Conservation (phyloP, 2,329 filamentous ascomycete genomes). For the Apiospora hydei region DNA sequence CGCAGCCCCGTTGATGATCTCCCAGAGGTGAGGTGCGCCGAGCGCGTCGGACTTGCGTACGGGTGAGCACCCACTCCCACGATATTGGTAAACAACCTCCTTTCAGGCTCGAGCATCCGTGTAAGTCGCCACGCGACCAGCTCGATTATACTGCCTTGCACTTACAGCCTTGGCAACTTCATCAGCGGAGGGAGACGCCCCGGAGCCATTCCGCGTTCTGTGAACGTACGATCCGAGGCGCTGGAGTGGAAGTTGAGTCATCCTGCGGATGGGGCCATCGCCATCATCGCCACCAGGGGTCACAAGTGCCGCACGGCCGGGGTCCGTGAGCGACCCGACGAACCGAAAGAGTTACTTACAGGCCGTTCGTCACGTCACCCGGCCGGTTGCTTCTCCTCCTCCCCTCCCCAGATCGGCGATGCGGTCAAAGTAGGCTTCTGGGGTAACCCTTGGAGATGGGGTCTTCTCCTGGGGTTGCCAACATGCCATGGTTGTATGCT, state of each 20-base stretch:
- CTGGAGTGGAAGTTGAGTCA: neutral
- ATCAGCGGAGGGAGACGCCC: no score
- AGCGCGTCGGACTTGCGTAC: no score
- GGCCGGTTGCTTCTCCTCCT: neutral
- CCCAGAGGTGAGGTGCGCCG: no score
- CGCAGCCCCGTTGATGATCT: no score
- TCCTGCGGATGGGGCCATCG: neutral
- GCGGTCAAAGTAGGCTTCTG: neutral
- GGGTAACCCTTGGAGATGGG: neutral
- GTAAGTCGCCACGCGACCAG: no score
- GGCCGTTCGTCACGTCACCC: neutral
- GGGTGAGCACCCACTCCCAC: no score
- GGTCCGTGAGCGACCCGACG: neutral
- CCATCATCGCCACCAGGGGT: neutral
- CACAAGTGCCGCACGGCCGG: neutral
- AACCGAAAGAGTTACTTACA: neutral
- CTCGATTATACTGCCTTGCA: no score
- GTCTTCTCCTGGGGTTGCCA: neutral
- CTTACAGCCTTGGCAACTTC: no score
- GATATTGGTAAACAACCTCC: no score
- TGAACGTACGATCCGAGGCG: no score
- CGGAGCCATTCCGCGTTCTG: no score
- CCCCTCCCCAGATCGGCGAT: neutral
- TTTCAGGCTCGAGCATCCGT: no score
- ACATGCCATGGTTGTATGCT: neutral